Evolutionary conservation across 331 rosid species (phyloP), one percentile per base, ranked within the genome.

Genomic region (Stylosanthes scabra): DNA sequence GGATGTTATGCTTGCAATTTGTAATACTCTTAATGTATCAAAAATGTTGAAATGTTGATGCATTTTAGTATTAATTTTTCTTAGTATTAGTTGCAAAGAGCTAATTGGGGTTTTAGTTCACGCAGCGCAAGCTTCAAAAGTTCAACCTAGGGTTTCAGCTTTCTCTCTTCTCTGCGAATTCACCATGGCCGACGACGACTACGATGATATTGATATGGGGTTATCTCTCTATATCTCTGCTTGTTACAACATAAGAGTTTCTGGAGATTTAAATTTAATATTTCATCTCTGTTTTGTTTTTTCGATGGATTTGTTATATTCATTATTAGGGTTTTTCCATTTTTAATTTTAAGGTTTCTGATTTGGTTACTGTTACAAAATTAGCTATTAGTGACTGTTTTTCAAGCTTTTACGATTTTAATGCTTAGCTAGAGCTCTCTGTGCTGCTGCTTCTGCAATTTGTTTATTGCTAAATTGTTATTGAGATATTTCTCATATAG

Each of bases 131-230:
- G 25, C 25, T 20, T 20, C 25, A 20, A 20, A 20, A 20, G 25
- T 20, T 20, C 25, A 20, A 20, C 25, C 25, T 31, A 5, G 0
- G 37, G 5, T 31, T 31, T 31, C 0, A 31, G 37, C 6, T 31
- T 31, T 31, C 4, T 29, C 39, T 20, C 62, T 76, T 63, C 40
- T 66, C 74, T 11, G 34, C 71, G 29, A 80, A 80, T 25, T 63
- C 51, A 68, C 57, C 47, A 86, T 86, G 90, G 90, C 86, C 28
- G 90, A 86, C 76, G 86, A 83, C 0, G 88, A 86, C 41, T 83
- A 83, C 70, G 81, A 83, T 6, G 88, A 86, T 1, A 2, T 86
- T 51, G 90, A 86, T 55, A 78, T 78, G 62, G 88, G 88, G 85
- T 85, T 27, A 76, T 29, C 42, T 58, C 69, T 62, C 72, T 11